Percentiles rank a stretch among this genome's conserved stretches.
phyloP scores from a whole-genome alignment of 2,329 filamentous ascomycete species.

The Hymenoscyphus linearis region DNA sequence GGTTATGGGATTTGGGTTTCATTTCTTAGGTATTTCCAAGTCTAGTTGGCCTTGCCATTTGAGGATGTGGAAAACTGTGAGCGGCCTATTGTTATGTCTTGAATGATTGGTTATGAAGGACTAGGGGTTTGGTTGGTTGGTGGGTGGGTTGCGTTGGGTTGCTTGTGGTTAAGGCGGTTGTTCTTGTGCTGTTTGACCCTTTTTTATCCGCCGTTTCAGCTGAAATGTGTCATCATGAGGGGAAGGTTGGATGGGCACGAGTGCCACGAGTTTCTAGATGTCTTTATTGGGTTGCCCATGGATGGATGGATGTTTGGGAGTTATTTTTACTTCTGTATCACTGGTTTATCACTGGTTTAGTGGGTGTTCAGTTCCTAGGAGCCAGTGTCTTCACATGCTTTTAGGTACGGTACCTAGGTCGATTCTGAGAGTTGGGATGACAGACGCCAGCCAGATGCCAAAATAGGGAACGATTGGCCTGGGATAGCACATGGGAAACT shows the following conservation, averaged over 20 bases:
- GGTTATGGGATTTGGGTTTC: no score
- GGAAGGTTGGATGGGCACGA: neutral
- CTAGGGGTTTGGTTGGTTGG: neutral
- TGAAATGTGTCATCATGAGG: neutral
- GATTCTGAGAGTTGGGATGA: neutral
- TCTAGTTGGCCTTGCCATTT: no score
- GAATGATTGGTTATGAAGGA: no score
- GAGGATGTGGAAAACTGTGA: no score
- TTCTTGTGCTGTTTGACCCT: neutral
- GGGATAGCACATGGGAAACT: neutral
- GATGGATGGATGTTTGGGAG: no score
- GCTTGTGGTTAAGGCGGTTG: neutral
- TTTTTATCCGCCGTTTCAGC: neutral
- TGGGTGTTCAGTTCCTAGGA: neutral
- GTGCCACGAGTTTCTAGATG: neutral
- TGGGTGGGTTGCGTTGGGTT: no score
- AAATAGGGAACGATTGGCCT: neutral
- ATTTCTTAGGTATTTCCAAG: no score
- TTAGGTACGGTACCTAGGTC: no score
- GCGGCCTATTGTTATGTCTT: no score
- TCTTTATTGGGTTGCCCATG: neutral
- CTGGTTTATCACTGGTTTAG: no score
- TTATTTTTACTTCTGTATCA: neutral
- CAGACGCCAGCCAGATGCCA: neutral
- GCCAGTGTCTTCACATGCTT: neutral